phyloP scores from a whole-genome alignment of 768 basidiomycete species.

The Lactarius quietus region DNA sequence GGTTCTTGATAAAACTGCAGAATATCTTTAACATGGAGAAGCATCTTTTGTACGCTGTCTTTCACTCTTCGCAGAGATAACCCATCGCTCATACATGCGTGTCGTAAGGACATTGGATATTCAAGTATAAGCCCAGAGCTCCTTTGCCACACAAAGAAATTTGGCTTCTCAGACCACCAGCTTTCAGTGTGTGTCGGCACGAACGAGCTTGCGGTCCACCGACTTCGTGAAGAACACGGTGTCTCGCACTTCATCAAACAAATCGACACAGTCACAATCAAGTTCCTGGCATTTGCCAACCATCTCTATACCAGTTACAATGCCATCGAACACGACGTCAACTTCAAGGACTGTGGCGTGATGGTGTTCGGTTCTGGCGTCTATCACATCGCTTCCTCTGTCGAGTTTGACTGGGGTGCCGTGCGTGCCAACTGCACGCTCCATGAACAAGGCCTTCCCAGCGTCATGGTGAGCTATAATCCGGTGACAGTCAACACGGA shows the following conservation, averaged over 20 bases:
- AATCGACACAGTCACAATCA: conserved; percentile 98
- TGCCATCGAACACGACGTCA: conserved; percentile 88
- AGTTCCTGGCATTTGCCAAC: conserved; percentile 98
- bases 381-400: conserved; percentile 97
- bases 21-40: conserved; percentile 82
- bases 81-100: not conserved
- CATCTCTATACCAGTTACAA: conserved; percentile 99
- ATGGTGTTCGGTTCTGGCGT: conserved; percentile 98
- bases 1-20: conserved; percentile 91
- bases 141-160: conserved; percentile 83
- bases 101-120: conserved; percentile 51
- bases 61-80: not conserved
- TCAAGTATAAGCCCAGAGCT: conserved; percentile 57
- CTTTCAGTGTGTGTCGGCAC: conserved; percentile 80
- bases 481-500: conserved; percentile 99
- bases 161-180: conserved; percentile 94
- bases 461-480: conserved; percentile 99
- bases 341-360: conserved; percentile 87
- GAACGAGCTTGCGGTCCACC: conserved; percentile 89
- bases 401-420: conserved; percentile 99
- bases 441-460: conserved; percentile 87
- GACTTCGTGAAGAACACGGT: conserved; percentile 77
- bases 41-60: conserved; percentile 59
- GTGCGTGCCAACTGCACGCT: conserved; percentile 95
- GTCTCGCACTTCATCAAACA: conserved; percentile 95